These are phyloP conservation scores for Phyllosticta capitalensis DNA, from an alignment of 2,329 filamentous ascomycete genomes.

Conservation along the genomic window DNA sequence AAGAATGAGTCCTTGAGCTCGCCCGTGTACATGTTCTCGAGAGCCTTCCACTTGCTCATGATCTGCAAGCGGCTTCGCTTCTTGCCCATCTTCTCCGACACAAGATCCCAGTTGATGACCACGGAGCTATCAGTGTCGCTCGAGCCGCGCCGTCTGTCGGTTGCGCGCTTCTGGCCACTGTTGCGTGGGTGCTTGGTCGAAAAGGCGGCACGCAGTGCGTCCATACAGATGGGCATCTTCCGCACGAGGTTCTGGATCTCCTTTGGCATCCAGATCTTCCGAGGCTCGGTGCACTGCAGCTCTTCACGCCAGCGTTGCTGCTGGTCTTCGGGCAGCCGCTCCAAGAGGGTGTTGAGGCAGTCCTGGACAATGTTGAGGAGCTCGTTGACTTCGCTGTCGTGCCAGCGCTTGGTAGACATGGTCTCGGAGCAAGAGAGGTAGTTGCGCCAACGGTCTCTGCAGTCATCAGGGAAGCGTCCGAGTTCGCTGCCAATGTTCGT, in stretches of 20 bases:
- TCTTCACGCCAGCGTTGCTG: slow-evolving; percentile 10
- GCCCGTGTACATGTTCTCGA: slow-evolving; percentile 1
- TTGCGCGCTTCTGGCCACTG: slow-evolving; percentile 7
- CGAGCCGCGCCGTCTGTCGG: slow-evolving; percentile 3
- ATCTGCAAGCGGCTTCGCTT: slow-evolving; percentile 60
- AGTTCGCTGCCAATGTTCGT: slow-evolving; percentile 47
- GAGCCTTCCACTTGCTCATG: slow-evolving; percentile 52
- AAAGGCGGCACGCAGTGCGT: slow-evolving; percentile 1
- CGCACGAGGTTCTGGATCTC: slow-evolving; percentile 24
- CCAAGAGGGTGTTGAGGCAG: slow-evolving; percentile 42
- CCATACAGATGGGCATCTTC: slow-evolving; percentile 13
- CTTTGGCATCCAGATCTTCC: slow-evolving; percentile 14
- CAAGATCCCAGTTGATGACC: slow-evolving; percentile 52
- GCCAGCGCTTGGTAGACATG: slow-evolving; percentile 49
- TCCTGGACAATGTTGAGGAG: slow-evolving; percentile 46
- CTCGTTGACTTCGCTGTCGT: slow-evolving; percentile 47
- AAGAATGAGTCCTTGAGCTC: slow-evolving; percentile 6
- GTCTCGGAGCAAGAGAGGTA: slow-evolving; percentile 51
- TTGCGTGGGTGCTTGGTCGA: slow-evolving; percentile 1
- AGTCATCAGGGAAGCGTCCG: slow-evolving; percentile 55
- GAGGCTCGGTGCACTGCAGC: slow-evolving; percentile 15
- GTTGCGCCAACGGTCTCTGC: slow-evolving; percentile 62
- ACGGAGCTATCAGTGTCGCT: slow-evolving; percentile 4
- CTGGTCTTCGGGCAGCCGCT: slow-evolving; percentile 18
- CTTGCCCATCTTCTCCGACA: slow-evolving; percentile 53